Base-by-base conservation (phyloP, 441 rosid genomes). In the Syzygium malaccense region DNA sequence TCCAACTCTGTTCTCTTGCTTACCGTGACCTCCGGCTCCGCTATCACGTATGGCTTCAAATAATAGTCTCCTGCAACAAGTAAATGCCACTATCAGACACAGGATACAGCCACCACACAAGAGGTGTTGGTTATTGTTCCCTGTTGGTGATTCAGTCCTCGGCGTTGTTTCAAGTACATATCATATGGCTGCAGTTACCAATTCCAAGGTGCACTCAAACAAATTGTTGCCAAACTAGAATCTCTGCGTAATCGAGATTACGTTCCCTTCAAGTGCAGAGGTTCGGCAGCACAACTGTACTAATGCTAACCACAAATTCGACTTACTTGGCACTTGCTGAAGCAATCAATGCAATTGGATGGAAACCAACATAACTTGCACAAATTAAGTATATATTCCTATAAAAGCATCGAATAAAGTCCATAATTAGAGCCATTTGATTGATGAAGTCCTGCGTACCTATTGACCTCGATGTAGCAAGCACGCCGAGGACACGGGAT, bases 401-500 rank as follows among this genome's bases (percentile, higher is more conserved):
- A 41, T 75, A 75, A 75, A 71, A 41, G 51, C 18, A 75, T 25
- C 1, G 0, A 6, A 75, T 75, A 23, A 75, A 41, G 83, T 41
- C 83, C 5, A 1, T 41, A 8, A 12, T 75, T 75, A 23, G n/a
- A 75, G 83, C 17, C 51, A 75, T 41, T 12, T 37, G 14, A 25
- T 23, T 12, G 75, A 75, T 6, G n/a, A 45, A 58, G 30, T 53
- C 26, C 60, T 3, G 9, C 88, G 12, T 89, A 93, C 95, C 95
- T 87, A 95, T 94, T 17, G 96, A 94, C 91, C 96, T 92, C 8
- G 97, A 94, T 56, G 94, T 94, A 86, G 96, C 93, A n/a, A 94
- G 94, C 53, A 93, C 93, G 64, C 95, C 97, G 0, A 91, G 89
- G 48, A 94, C 90, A 10, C 96, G 93, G 58, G 86, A 86, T 3